Evolutionary conservation across 176 grass and related monocot species (phyloP), one percentile per base, ranked within the genome.

Genomic region (Musa acuminata): DNA sequence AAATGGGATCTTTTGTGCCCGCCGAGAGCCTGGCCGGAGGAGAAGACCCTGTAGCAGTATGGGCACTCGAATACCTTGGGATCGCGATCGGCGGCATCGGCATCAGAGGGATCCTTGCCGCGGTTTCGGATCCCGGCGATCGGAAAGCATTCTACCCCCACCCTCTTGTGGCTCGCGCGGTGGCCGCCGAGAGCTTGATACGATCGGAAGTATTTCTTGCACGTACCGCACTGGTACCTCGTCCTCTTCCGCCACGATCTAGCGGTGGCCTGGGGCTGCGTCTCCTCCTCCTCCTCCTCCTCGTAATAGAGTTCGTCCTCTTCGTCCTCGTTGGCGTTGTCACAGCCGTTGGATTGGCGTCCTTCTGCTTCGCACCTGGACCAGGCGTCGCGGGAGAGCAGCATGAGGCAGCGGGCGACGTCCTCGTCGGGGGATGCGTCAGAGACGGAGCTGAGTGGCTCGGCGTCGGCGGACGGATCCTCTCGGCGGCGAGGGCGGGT

Each of bases 161-260:
- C 49, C 49, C 48, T 96, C 84, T 88, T 96, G 60, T 86, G 66
- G 83, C 85, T 92, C 16, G 93, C 90, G 62, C 93, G 89, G 85
- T 96, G 93, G 43, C 93, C 90, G 67, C 90, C 90, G 1, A 96
- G 93, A 0, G 90, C 93, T 75, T 92, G 93, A 78, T 88, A 92
- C 35, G 93, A 96, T 11, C 81, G 85, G 87, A 96, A 96, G 53
- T 88, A 87, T 74, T 96, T 92, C 83, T 35, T 82, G 87, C 93
- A 96, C 6, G 64, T 79, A 51, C 82, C 85, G 79, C 90, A 96
- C 85, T 88, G 84, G 80, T 84, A 82, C 24, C 48, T 71, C 43
- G 68, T 51, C 43, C 68, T 71, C 68, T 71, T 71, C 8, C 43
- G 35, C 14, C 68, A 51, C 68, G 68, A 52, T 71, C 24, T 21